Evolutionary conservation across 352 stramenopile genomes (phyloP).

Genomic region (Globisporangium spiculum): DNA sequence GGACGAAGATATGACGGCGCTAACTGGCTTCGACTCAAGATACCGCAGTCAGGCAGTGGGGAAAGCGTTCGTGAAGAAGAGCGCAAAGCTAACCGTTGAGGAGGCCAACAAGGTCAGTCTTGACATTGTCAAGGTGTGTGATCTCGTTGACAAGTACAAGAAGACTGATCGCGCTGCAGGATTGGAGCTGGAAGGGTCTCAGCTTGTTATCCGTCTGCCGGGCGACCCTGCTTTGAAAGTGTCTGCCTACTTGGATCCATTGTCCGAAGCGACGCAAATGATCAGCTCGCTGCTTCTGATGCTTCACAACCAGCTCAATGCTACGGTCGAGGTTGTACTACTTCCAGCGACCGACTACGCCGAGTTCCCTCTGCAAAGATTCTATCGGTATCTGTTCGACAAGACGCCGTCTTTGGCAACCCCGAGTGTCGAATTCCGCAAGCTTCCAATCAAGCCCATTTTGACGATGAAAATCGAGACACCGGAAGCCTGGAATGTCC

Average conservation of each 20-base stretch:
- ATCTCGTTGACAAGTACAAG: conserved; percentile 75
- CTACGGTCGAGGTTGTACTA: conserved; percentile 64
- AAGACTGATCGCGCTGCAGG: conserved; percentile 38
- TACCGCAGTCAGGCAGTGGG: conserved; percentile 67
- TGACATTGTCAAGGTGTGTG: conserved; percentile 71
- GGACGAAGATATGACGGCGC: conserved; percentile 54
- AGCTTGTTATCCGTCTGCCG: conserved; percentile 32
- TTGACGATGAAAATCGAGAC: conserved; percentile 93
- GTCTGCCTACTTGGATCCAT: conserved; percentile 85
- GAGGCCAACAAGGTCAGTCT: conserved; percentile 66
- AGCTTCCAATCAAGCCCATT: conserved; percentile 82
- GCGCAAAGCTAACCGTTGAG: conserved; percentile 34
- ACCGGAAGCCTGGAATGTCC: conserved; percentile 92
- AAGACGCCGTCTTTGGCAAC: conserved; percentile 41
- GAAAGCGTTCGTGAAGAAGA: conserved; percentile 69
- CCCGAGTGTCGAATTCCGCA: conserved; percentile 66
- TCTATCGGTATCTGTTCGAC: conserved; percentile 91
- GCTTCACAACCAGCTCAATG: conserved; percentile 69
- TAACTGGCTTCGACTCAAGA: conserved; percentile 70
- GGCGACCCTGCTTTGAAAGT: conserved; percentile 62
- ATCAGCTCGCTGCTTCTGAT: conserved; percentile 86
- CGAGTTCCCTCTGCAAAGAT: conserved; percentile 90
- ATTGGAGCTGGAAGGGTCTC: conserved; percentile 34
- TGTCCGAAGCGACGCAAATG: conserved; percentile 87
- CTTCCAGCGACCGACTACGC: conserved; percentile 68